These are phyloP conservation scores for Metschnikowia vanudenii DNA, from an alignment of 805 yeast species.

Conservation along the genomic window DNA sequence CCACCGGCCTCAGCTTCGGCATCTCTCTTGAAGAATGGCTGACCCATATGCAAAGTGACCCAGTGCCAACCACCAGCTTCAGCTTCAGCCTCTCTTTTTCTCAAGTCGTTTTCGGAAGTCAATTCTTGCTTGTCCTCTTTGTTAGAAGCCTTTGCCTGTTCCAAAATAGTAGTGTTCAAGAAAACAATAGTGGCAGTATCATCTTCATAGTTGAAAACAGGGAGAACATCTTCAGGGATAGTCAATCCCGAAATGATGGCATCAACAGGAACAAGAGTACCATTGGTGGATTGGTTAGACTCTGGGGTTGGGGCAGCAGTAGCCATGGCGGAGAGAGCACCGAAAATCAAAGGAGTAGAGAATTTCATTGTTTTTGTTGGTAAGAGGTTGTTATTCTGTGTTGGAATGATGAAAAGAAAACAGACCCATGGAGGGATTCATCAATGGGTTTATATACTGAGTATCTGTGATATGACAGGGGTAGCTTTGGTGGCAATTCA, in stretches of 20 bases:
- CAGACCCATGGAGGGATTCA: not conserved
- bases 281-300: not conserved
- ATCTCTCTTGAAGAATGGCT: no score
- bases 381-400: not conserved
- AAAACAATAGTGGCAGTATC: constrained; percentile 11
- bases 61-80: no score
- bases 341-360: constrained; percentile 11
- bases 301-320: constrained; percentile 11
- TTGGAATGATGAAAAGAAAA: not conserved
- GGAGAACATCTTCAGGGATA: constrained; percentile 14
- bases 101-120: constrained; percentile 1
- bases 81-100: constrained; percentile 19
- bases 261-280: constrained; percentile 12
- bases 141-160: constrained; percentile 10
- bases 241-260: constrained; percentile 14
- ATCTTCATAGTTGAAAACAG: constrained; percentile 12
- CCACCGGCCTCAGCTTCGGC: no score
- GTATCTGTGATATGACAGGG: no score
- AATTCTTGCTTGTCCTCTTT: not conserved
- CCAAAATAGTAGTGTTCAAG: constrained; percentile 18
- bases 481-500: not conserved
- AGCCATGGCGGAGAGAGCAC: constrained; percentile 9
- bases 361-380: constrained; percentile 11
- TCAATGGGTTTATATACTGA: not conserved
- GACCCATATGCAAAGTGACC: no score